Conservation (phyloP, 768 basidiomycete species). For the Rhizopogon vinicolor region DNA sequence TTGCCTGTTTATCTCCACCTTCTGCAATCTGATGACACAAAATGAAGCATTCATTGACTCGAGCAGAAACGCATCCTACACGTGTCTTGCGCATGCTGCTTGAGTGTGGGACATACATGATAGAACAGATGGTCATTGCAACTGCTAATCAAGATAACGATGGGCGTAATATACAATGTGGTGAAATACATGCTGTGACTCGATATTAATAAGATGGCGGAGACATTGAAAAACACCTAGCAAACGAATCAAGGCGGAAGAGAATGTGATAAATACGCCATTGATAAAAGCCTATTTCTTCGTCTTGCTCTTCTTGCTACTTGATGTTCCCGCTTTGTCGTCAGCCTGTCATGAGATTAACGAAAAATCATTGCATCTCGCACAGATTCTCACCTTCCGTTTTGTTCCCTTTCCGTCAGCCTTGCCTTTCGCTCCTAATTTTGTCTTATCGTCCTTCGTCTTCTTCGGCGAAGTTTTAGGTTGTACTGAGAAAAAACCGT, state of each 20-base stretch:
- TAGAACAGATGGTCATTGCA: not conserved
- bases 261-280: not conserved
- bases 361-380: constrained; percentile 12
- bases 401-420: constrained; percentile 35
- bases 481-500: constrained; percentile 88
- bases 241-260: not conserved
- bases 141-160: not conserved
- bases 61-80: not conserved
- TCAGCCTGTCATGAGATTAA: constrained; percentile 22
- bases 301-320: constrained; percentile 37
- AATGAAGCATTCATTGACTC: not conserved
- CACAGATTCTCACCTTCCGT: constrained; percentile 45
- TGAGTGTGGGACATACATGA: not conserved
- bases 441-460: constrained; percentile 26
- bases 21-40: not conserved
- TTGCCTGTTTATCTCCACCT: not conserved
- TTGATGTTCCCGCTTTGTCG: constrained; percentile 26
- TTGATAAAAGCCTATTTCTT: constrained; percentile 26
- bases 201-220: not conserved
- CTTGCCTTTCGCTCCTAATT: constrained; percentile 36
- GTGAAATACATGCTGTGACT: not conserved
- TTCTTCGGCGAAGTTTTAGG: constrained; percentile 50
- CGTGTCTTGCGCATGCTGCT: not conserved
- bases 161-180: not conserved
- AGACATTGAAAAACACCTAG: not conserved